phyloP scores from a whole-genome alignment of 2,329 filamentous ascomycete genomes.

The Talaromyces atroroseus region DNA sequence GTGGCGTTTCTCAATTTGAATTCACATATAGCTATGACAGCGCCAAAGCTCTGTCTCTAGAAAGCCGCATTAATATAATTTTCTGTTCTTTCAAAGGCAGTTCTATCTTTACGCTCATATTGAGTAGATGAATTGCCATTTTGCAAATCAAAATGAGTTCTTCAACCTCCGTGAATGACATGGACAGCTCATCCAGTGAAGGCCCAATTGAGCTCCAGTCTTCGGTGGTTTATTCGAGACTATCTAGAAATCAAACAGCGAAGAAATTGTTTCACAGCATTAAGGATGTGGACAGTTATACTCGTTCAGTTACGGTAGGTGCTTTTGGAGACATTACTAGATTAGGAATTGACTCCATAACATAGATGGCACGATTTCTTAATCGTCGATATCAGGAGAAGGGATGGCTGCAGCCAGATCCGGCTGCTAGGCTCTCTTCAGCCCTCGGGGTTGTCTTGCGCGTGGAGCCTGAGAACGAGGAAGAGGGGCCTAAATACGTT shows the following conservation, averaged over 20 bases:
- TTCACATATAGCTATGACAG: background rate
- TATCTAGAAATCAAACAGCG: constrained; percentile 4
- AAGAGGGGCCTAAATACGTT: constrained; percentile 8
- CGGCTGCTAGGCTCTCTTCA: constrained; percentile 8
- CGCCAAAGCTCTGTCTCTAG: background rate
- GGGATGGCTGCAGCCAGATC: constrained; percentile 11
- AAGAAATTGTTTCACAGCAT: constrained; percentile 7
- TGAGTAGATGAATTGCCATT: background rate
- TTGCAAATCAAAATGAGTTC: background rate
- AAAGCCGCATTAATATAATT: background rate
- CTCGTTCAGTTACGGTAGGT: constrained; percentile 11
- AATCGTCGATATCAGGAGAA: constrained; percentile 11
- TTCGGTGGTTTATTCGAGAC: background rate
- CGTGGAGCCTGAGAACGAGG: constrained; percentile 1
- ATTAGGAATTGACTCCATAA: background rate
- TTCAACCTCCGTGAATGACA: background rate
- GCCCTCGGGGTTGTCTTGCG: constrained; percentile 5
- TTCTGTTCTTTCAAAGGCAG: background rate
- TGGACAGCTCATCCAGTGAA: constrained; percentile 3
- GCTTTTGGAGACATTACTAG: background rate
- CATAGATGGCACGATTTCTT: constrained; percentile 12
- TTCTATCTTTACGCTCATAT: background rate
- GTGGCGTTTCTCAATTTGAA: background rate
- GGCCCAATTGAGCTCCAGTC: background rate
- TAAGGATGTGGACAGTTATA: constrained; percentile 11